A percentile compares a stretch with the other conserved stretches of the same genome.
These are phyloP conservation scores for Tylopilus sp. DNA, from an alignment of 1,284 basidiomycete species.

Conservation along the genomic window DNA sequence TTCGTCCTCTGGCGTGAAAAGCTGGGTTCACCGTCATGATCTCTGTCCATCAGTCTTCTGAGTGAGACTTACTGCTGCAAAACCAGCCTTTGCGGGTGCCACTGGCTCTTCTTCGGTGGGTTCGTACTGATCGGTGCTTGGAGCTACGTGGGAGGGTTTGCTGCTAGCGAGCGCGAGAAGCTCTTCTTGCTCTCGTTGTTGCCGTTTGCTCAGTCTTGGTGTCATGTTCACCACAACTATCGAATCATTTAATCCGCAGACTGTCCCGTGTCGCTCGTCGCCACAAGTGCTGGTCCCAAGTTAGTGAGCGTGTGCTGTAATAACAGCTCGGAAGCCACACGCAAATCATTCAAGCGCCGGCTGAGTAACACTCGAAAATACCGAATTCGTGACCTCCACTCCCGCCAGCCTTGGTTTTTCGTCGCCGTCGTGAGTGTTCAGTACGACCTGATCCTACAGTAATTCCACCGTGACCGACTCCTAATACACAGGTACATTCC, in stretches of 20 bases:
- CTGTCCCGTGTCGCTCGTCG: neutral
- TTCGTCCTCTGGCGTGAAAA: conserved; percentile 37
- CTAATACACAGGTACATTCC: too few relatives aligned
- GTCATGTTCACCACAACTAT: conserved; percentile 44
- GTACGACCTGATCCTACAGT: neutral
- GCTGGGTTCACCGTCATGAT: conserved; percentile 26
- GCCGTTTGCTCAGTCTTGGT: conserved; percentile 76
- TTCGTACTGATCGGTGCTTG: conserved; percentile 24
- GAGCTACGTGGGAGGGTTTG: conserved; percentile 16
- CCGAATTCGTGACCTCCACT: too few relatives aligned
- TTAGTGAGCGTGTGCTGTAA: neutral
- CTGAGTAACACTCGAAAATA: too few relatives aligned
- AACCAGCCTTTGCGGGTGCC: conserved; percentile 36
- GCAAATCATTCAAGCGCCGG: too few relatives aligned
- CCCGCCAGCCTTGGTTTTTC: neutral
- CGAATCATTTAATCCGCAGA: conserved; percentile 8
- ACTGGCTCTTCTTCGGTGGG: conserved; percentile 28
- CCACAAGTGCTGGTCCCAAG: too few relatives aligned
- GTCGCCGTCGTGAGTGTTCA: neutral
- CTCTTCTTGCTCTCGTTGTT: conserved; percentile 80
- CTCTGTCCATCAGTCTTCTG: conserved; percentile 2
- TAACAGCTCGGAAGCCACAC: too few relatives aligned
- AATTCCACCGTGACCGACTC: neutral
- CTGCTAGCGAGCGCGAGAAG: conserved; percentile 48
- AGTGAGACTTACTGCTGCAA: conserved; percentile 50